Percentiles rank a stretch among this genome's conserved stretches.
These are phyloP conservation scores for Hymenoscyphus fraxineus DNA, from an alignment of 2,329 filamentous ascomycete species.

Conservation along the genomic window DNA sequence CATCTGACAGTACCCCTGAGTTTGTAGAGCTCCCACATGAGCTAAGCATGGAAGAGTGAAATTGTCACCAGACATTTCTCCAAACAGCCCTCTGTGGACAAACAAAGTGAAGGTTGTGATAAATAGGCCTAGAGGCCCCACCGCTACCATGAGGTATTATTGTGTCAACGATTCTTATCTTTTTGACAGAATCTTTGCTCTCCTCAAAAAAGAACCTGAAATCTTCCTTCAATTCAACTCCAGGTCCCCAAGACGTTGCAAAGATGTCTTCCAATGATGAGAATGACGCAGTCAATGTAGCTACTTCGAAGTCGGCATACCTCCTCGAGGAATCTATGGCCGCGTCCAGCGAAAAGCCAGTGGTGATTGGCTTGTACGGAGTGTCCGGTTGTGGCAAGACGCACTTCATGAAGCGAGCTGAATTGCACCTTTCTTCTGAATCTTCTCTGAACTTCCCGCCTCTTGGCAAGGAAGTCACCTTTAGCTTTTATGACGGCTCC, in stretches of 20 bases:
- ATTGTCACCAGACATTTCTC: background rate
- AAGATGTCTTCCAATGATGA: background rate
- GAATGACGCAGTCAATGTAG: background rate
- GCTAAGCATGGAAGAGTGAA: background rate
- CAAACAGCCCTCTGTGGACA: background rate
- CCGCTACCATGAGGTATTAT: background rate
- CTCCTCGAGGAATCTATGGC: background rate
- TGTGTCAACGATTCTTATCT: background rate
- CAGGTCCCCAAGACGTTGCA: background rate
- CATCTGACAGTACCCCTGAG: too few relatives aligned
- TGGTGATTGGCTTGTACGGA: conserved; percentile 52
- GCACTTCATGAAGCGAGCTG: conserved; percentile 41
- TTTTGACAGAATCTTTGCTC: background rate
- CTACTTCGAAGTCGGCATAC: background rate
- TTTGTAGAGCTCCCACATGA: background rate
- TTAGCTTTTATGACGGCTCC: conserved; percentile 50
- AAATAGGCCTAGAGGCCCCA: background rate
- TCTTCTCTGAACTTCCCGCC: conserved; percentile 28
- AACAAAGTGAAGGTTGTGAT: background rate
- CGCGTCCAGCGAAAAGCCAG: conserved; percentile 32
- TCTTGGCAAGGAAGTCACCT: conserved; percentile 37
- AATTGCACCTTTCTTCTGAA: conserved; percentile 24
- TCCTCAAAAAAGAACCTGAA: too few relatives aligned
- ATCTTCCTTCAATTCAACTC: background rate
- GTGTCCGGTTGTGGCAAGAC: conserved; percentile 53